Evolutionary conservation across 306 rosid genomes (phyloP).

Genomic region (Lathyrus aphaca): DNA sequence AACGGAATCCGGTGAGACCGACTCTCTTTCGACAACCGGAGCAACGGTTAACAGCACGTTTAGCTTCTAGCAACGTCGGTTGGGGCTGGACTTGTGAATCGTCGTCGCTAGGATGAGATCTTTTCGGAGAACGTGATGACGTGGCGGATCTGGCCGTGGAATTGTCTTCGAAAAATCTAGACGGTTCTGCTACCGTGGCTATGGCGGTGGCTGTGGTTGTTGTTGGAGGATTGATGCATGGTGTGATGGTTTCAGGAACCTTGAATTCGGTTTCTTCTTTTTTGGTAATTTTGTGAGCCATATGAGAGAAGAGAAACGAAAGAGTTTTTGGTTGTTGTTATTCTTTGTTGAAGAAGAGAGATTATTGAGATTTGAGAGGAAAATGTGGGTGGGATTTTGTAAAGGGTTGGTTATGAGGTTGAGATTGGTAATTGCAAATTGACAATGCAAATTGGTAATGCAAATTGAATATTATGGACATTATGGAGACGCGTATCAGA

Average conservation of each 20-base stretch:
- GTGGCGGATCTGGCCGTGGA: conserved; percentile 50
- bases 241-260: conserved; percentile 67
- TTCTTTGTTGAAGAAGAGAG: conserved; percentile 45
- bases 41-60: conserved; percentile 77
- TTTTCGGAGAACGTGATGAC: conserved; percentile 50
- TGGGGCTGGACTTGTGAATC: not conserved
- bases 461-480: conserved; percentile 56
- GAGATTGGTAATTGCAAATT: conserved; percentile 49
- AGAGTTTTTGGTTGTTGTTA: not conserved
- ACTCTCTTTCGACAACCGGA: conserved; percentile 81
- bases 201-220: conserved; percentile 12
- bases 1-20: conserved; percentile 86
- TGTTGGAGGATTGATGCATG: conserved; percentile 53
- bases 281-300: conserved; percentile 81
- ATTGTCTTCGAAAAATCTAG: conserved; percentile 55
- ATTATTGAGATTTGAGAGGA: conserved; percentile 31
- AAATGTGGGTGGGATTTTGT: not conserved
- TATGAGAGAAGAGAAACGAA: not conserved
- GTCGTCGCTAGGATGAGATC: conserved; percentile 38
- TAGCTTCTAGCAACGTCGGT: conserved; percentile 42
- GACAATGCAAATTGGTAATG: conserved; percentile 5
- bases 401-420: not conserved
- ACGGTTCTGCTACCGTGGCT: conserved; percentile 35
- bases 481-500: conserved; percentile 81
- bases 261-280: conserved; percentile 86